Conservation (phyloP, 2,329 filamentous ascomycete species). For the Ophiostoma sp. region DNA sequence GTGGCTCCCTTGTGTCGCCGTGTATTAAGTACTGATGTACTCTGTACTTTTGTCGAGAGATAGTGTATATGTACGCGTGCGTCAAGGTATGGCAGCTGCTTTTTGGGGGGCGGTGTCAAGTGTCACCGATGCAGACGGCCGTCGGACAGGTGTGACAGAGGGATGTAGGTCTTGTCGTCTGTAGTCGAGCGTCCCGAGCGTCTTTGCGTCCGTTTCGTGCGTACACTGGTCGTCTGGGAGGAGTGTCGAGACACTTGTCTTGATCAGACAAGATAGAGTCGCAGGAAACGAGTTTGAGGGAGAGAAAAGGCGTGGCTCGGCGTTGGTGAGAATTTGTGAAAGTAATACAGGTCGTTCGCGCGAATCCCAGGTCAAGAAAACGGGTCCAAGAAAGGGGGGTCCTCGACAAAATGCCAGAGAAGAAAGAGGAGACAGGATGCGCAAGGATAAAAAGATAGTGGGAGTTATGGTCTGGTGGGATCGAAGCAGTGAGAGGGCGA, state of each 20-base stretch:
- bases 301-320: background rate
- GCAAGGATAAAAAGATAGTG: background rate
- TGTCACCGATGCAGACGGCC: background rate
- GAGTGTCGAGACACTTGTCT: conserved; percentile 9
- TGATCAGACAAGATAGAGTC: background rate
- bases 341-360: background rate
- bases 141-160: conserved; percentile 12
- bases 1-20: background rate
- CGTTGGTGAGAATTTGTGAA: background rate
- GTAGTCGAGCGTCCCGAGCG: background rate
- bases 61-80: background rate
- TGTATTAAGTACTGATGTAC: background rate
- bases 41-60: background rate
- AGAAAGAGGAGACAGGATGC: background rate
- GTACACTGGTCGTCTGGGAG: background rate
- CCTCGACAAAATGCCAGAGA: background rate
- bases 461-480: background rate
- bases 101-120: background rate
- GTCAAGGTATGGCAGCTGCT: conserved; percentile 1
- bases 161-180: background rate
- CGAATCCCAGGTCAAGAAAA: background rate
- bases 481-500: background rate
- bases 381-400: background rate
- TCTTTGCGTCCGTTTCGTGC: conserved; percentile 15
- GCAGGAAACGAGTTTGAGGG: conserved; percentile 4